Base-by-base conservation (phyloP, 257 asterid genomes). In the Solanum pennellii region DNA sequence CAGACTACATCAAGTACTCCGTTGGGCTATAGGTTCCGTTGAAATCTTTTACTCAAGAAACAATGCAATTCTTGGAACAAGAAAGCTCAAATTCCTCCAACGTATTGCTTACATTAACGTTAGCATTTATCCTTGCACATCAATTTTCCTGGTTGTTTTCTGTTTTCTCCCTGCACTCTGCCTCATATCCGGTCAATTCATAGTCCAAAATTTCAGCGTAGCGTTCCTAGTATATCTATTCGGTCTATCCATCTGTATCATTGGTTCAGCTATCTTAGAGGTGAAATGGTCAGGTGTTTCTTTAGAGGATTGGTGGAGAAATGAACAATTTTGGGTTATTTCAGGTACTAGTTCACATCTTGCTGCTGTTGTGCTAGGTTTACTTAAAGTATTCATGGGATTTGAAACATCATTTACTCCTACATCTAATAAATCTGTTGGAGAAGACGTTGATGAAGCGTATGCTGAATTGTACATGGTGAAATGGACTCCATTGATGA, bases 291-390 rank as follows among this genome's bases (percentile, higher is more conserved):
- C 94, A 1, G 94, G 92, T 1, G 83, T 92, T 20, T 85, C 35
- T n/a, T 25, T 92, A 0, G 94, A 92, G 69, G 92, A 92, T 37
- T 92, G 92, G 94, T 92, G 92, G 92, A 68, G 92, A 45, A 92
- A 92, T 35, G 92, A 92, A 60, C 92, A 92, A 71, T 92, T 92
- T 25, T 92, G 92, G 94, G 90, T 92, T 66, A 92, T 90, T 59
- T 83, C 90, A 3, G 94, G 92, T 14, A 90, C 92, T 23, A 92
- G 94, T 74, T 91, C 91, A 5, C 92, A 91, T 86, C 83, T 92
- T 15, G 92, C 92, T 23, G 94, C 94, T 3, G 92, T 90, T 65
- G 68, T 89, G 47, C 92, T 90, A 77, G 92, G 92, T 13, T 90
- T 92, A 6, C 88, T 90, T 21, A 92, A 90, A 84, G 92, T 91